A percentile compares a stretch with the other conserved stretches of the same genome.
phyloP scores from a whole-genome alignment of 805 yeast species.

The Metschnikowia drakensbergensis region DNA sequence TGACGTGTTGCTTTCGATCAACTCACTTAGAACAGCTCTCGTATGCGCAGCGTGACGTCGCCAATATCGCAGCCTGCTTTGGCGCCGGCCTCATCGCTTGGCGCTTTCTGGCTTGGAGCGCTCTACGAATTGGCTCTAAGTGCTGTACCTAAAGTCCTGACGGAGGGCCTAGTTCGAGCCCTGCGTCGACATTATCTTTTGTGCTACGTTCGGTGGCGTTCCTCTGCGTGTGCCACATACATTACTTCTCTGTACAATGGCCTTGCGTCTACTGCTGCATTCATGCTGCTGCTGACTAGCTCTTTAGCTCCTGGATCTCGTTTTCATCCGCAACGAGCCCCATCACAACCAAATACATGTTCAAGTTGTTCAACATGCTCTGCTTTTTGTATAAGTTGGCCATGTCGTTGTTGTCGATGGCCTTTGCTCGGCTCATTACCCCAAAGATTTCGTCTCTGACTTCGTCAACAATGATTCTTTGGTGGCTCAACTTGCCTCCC shows the following conservation, averaged over 20 bases:
- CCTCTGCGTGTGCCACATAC: too few species aligned
- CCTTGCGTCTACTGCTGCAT: neutral
- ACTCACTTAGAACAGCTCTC: too few species aligned
- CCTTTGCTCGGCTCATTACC: conserved; percentile 74
- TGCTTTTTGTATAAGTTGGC: conserved; percentile 45
- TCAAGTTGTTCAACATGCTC: conserved; percentile 72
- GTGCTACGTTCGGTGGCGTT: too few species aligned
- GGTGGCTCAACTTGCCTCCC: conserved; percentile 87
- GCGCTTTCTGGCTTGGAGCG: too few species aligned
- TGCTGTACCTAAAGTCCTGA: too few species aligned
- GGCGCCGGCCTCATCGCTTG: too few species aligned
- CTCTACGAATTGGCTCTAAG: too few species aligned
- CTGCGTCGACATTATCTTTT: too few species aligned
- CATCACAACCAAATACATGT: conserved; percentile 91
- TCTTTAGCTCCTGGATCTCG: conserved; percentile 72
- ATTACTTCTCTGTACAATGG: neutral
- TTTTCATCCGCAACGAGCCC: conserved; percentile 89
- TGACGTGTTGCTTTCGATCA: too few species aligned
- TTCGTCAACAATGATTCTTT: conserved; percentile 90
- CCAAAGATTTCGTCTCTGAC: conserved; percentile 91
- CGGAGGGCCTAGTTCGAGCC: too few species aligned
- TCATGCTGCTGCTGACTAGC: conserved; percentile 8
- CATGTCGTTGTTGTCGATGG: conserved; percentile 47
- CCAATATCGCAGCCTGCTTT: too few species aligned
- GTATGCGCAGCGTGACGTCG: too few species aligned